Evolutionary conservation across 139 green algal genomes (phyloP).

Genomic region (Edaphochlamys debaryana): DNA sequence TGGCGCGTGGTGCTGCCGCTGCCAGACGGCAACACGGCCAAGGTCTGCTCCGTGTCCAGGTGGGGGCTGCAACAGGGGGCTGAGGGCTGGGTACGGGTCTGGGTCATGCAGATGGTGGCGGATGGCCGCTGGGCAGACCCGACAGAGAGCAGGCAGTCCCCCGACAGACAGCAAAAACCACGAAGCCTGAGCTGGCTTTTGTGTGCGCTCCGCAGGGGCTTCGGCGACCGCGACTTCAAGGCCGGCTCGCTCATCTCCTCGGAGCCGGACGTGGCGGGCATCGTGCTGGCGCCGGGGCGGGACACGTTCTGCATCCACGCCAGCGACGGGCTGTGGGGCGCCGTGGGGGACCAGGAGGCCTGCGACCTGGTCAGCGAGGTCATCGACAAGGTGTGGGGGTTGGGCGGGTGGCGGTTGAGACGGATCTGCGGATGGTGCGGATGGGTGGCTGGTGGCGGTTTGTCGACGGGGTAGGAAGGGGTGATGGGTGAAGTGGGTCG

Average conservation of each 20-base stretch:
- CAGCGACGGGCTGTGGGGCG: slow-evolving; percentile 66
- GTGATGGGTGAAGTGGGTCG: too few species aligned
- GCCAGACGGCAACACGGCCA: slow-evolving; percentile 21
- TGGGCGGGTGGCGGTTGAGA: not conserved
- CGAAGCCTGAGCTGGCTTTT: too few species aligned
- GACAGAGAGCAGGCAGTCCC: too few species aligned
- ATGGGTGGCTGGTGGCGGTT: not conserved
- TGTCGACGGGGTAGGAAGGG: too few species aligned
- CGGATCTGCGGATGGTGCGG: not conserved
- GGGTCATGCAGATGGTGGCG: not conserved
- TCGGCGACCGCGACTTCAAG: slow-evolving; percentile 85
- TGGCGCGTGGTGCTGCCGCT: slow-evolving; percentile 48
- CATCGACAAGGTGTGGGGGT: slow-evolving; percentile 25
- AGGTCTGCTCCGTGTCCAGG: slow-evolving; percentile 56
- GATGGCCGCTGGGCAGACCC: too few species aligned
- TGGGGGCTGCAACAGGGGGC: not conserved
- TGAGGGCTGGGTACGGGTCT: not conserved
- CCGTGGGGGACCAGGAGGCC: slow-evolving; percentile 69
- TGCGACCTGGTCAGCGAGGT: slow-evolving; percentile 62
- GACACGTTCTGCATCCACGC: slow-evolving; percentile 73
- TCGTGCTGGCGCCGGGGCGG: slow-evolving; percentile 30
- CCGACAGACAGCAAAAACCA: too few species aligned
- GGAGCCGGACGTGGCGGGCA: slow-evolving; percentile 68
- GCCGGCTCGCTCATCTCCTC: slow-evolving; percentile 66
- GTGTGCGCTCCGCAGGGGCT: slow-evolving; percentile 45